Conservation (phyloP, 78 protist genomes). For the Cavenderia fasciculata region DNA sequence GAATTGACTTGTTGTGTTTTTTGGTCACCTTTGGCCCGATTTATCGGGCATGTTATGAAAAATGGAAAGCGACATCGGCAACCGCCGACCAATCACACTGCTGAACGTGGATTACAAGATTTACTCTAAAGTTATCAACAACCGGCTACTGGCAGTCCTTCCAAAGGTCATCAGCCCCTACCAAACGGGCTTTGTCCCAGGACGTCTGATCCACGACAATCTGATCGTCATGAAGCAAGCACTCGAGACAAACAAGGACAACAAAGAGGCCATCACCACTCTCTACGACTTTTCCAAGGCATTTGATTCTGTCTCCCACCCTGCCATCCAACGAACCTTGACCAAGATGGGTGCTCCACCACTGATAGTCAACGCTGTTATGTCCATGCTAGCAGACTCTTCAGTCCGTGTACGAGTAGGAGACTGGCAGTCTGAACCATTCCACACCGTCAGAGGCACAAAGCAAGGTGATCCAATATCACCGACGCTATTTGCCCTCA, state of each 20-base stretch:
- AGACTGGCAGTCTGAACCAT: neutral
- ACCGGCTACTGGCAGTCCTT: neutral
- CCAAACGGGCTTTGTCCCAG: slow-evolving; percentile 41
- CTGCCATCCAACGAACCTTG: neutral
- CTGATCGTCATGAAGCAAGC: neutral
- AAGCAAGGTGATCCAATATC: slow-evolving; percentile 35
- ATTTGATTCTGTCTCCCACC: neutral
- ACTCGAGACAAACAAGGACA: neutral
- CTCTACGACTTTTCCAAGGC: neutral
- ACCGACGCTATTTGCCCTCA: slow-evolving; percentile 2
- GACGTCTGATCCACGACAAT: slow-evolving; percentile 1
- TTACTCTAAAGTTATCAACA: slow-evolving; percentile 4
- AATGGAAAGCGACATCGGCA: neutral
- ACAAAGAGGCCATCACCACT: neutral
- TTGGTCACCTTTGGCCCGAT: too few relatives aligned
- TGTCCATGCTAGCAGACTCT: neutral
- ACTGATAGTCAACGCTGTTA: neutral
- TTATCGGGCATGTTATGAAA: too few relatives aligned
- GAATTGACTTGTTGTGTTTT: too few relatives aligned
- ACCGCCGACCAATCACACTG: neutral
- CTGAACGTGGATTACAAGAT: slow-evolving; percentile 10
- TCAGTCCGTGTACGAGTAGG: neutral
- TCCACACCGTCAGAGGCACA: neutral
- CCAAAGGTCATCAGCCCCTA: neutral
- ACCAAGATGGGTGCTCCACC: neutral